phyloP scores from a whole-genome alignment of 225 moss, liverwort and hornwort genomes.

The Bryum argenteum region DNA sequence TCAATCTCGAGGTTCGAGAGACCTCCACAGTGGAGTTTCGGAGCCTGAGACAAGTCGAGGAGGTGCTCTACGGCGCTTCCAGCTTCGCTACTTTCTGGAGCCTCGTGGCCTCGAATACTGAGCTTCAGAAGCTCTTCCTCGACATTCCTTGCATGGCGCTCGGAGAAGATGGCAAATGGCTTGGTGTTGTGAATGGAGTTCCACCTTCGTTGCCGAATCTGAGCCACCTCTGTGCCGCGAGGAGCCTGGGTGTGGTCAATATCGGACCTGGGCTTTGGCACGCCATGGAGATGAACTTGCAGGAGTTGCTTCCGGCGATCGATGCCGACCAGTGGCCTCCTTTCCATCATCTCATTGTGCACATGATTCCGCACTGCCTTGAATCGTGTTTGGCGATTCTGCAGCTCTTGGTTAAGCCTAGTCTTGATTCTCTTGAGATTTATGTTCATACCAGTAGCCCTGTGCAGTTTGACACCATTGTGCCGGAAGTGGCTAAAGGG shows the following conservation, averaged over 20 bases:
- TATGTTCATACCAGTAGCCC: conserved; percentile 49
- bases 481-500: conserved; percentile 13
- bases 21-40: conserved; percentile 28
- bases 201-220: conserved; percentile 47
- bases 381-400: conserved; percentile 23
- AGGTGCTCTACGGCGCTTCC: conserved; percentile 51
- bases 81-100: conserved; percentile 42
- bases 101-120: conserved; percentile 19
- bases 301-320: conserved; percentile 5
- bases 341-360: conserved; percentile 54
- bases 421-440: conserved; percentile 27
- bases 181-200: conserved; percentile 43
- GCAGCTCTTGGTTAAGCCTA: conserved; percentile 27
- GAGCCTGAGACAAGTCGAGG: conserved; percentile 37
- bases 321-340: conserved; percentile 38
- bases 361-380: conserved; percentile 51
- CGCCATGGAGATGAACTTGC: conserved; percentile 50
- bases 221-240: conserved; percentile 32
- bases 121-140: conserved; percentile 54
- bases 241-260: conserved; percentile 50
- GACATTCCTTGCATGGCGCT: conserved; percentile 82
- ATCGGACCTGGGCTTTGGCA: conserved; percentile 80
- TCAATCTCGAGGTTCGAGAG: conserved; percentile 52
- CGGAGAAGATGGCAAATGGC: conserved; percentile 65
- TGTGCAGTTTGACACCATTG: conserved; percentile 22